A percentile compares a stretch with the other conserved stretches of the same genome.
Conservation (phyloP, 495 filamentous ascomycete species). For the Hypoxylon cercidicola region DNA sequence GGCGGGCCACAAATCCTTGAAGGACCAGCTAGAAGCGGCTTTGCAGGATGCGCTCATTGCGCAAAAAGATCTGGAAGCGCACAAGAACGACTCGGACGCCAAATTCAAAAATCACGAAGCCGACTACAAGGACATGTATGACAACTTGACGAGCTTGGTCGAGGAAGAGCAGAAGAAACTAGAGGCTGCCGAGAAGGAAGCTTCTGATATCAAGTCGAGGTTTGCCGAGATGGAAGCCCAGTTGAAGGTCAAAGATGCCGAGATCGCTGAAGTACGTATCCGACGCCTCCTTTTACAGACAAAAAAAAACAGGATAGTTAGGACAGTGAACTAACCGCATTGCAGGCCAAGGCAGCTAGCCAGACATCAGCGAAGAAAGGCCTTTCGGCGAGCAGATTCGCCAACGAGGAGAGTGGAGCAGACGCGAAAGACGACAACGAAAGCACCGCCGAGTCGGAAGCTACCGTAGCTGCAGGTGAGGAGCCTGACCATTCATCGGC, state of each 20-base stretch:
- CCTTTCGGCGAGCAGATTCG: slow-evolving; percentile 58
- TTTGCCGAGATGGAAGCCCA: slow-evolving; percentile 58
- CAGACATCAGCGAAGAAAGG: slow-evolving; percentile 49
- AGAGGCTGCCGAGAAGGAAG: slow-evolving; percentile 50
- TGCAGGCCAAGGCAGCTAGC: slow-evolving; percentile 48
- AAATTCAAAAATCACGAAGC: slow-evolving; percentile 59
- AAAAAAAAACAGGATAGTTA: no score
- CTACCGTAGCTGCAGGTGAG: slow-evolving; percentile 63
- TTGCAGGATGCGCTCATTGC: slow-evolving; percentile 53
- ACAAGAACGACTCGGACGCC: slow-evolving; percentile 52
- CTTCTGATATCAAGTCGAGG: slow-evolving; percentile 47
- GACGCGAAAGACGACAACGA: slow-evolving; percentile 36
- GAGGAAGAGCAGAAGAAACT: slow-evolving; percentile 61
- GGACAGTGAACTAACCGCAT: slow-evolving; percentile 27
- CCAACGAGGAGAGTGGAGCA: slow-evolving; percentile 41
- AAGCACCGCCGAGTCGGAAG: slow-evolving; percentile 36
- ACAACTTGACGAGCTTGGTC: slow-evolving; percentile 59
- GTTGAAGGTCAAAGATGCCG: slow-evolving; percentile 63
- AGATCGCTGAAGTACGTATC: slow-evolving; percentile 61
- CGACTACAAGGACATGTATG: slow-evolving; percentile 66
- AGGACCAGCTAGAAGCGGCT: slow-evolving; percentile 48
- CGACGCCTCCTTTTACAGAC: neutral
- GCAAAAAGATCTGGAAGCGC: slow-evolving; percentile 58
- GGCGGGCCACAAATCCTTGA: slow-evolving; percentile 44
- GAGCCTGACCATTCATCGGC: slow-evolving; percentile 63